Evolutionary conservation across 768 basidiomycete genomes (phyloP).

Genomic region (Asterophora parasitica): DNA sequence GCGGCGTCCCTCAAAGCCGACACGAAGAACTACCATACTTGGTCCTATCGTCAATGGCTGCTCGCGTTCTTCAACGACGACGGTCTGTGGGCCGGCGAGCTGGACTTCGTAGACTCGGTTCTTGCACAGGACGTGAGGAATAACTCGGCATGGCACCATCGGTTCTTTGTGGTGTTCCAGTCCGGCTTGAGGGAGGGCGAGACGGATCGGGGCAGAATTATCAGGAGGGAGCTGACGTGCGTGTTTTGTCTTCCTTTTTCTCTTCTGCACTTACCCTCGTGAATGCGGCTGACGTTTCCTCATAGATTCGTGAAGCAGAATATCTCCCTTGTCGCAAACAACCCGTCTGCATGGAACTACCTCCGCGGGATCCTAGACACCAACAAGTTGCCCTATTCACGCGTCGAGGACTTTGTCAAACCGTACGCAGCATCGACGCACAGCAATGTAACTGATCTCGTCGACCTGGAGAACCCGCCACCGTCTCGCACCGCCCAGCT

Average conservation of each 20-base stretch:
- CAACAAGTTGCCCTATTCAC: conserved; percentile 52
- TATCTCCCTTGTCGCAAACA: conserved; percentile 86
- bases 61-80: conserved; percentile 78
- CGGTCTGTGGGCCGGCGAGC: conserved; percentile 68
- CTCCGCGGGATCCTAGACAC: conserved; percentile 77
- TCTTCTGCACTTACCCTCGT: no score
- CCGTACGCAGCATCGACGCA: conserved; percentile 49
- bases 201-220: conserved; percentile 52
- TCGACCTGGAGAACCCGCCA: conserved; percentile 73
- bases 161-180: conserved; percentile 82
- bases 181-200: conserved; percentile 59
- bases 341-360: conserved; percentile 96
- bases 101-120: conserved; percentile 70
- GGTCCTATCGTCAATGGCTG: conserved; percentile 96
- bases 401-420: conserved; percentile 52
- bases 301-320: conserved; percentile 75
- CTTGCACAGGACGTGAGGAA: conserved; percentile 79
- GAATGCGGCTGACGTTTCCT: no score
- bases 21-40: conserved; percentile 97
- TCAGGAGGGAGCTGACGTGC: conserved; percentile 72
- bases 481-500: conserved; percentile 63
- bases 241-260: conserved; percentile 25
- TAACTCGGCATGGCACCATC: conserved; percentile 97
- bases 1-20: conserved; percentile 67
- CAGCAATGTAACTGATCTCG: conserved; percentile 33